Conservation (phyloP, 139 green algal genomes). For the Choricystis sp. region DNA sequence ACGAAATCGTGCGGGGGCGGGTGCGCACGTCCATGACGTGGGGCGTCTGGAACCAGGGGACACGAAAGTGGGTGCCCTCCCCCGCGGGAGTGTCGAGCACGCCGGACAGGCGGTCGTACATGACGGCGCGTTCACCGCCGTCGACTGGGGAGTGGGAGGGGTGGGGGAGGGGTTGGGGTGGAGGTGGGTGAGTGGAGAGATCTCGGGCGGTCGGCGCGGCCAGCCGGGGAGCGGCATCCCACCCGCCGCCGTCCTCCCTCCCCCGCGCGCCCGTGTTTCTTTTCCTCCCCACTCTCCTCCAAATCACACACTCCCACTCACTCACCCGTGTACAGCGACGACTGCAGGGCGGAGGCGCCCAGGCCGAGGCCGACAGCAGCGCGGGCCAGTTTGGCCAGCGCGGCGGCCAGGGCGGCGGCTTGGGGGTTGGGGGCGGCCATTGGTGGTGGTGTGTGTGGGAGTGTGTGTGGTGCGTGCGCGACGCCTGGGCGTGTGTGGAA, state of each 20-base stretch:
- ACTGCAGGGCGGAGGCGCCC: constrained; percentile 45
- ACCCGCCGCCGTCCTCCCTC: too few relatives aligned
- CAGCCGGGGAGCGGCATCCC: too few relatives aligned
- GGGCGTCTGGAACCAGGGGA: constrained; percentile 81
- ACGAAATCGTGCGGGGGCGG: constrained; percentile 78
- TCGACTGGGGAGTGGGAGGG: constrained; percentile 60
- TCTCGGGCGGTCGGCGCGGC: too few relatives aligned
- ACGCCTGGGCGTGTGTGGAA: too few relatives aligned
- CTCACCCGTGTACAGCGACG: constrained; percentile 68
- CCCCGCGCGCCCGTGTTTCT: too few relatives aligned
- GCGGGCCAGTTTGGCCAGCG: constrained; percentile 59
- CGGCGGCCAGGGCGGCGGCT: constrained; percentile 26
- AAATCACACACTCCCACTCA: too few relatives aligned
- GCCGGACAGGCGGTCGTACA: constrained; percentile 90
- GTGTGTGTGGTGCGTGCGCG: too few relatives aligned
- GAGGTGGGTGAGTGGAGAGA: neutral
- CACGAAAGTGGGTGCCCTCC: constrained; percentile 85
- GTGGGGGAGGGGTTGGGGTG: constrained; percentile 1
- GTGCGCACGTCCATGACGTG: constrained; percentile 94
- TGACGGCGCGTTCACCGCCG: constrained; percentile 86
- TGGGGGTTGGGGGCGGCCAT: constrained; percentile 10
- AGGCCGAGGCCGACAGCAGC: constrained; percentile 62
- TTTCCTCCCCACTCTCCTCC: too few relatives aligned
- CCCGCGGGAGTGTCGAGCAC: constrained; percentile 57
- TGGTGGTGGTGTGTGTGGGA: neutral